These are phyloP conservation scores for Ceratobasidium sp. DNA, from an alignment of 1,284 basidiomycete species.

Conservation along the genomic window DNA sequence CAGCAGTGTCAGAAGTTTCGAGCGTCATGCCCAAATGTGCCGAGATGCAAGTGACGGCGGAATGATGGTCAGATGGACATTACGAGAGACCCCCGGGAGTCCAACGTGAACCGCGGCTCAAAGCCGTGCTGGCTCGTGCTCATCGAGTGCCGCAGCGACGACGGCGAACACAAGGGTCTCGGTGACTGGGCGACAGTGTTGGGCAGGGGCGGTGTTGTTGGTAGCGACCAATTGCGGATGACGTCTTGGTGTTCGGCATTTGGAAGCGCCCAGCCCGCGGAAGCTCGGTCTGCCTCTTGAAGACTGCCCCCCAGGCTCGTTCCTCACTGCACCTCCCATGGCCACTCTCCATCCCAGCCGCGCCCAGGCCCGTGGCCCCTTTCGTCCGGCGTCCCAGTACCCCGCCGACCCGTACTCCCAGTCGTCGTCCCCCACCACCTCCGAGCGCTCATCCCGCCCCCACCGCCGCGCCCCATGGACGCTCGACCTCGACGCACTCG, in stretches of 20 bases:
- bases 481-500: slow-evolving; percentile 41
- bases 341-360: slow-evolving; percentile 22
- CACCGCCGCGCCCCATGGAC: slow-evolving; percentile 36
- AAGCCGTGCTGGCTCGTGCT: neutral
- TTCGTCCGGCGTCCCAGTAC: slow-evolving; percentile 34
- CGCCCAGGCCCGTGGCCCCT: slow-evolving; percentile 28
- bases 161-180: neutral
- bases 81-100: slow-evolving; percentile 11
- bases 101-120: neutral
- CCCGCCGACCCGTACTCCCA: slow-evolving; percentile 37
- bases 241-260: slow-evolving; percentile 11
- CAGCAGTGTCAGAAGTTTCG: neutral
- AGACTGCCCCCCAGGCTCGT: neutral
- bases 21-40: slow-evolving; percentile 13
- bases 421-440: slow-evolving; percentile 12
- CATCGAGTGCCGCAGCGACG: neutral
- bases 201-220: slow-evolving; percentile 33
- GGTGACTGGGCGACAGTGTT: neutral
- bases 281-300: slow-evolving; percentile 27
- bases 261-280: slow-evolving; percentile 21
- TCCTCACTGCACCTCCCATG: slow-evolving; percentile 15
- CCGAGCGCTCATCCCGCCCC: slow-evolving; percentile 23
- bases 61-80: slow-evolving; percentile 13
- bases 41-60: slow-evolving; percentile 3
- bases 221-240: neutral